phyloP scores from a whole-genome alignment of 768 basidiomycete species.

The Exidia glandulosa region DNA sequence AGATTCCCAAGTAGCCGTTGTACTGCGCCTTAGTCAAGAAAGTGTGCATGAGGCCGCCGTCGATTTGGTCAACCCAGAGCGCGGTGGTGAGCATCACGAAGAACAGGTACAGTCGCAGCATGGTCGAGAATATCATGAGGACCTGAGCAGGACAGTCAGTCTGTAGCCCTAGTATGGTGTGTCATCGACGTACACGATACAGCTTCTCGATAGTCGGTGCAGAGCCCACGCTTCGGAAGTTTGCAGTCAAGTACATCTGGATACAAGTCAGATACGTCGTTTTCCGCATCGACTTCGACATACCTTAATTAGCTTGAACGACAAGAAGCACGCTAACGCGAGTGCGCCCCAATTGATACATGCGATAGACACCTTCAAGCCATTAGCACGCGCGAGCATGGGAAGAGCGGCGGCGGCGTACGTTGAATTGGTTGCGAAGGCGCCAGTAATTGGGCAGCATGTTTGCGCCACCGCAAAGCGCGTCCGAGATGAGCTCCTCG shows the following conservation, averaged over 20 bases:
- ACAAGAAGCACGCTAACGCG: conserved; percentile 19
- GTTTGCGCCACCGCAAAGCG: conserved; percentile 30
- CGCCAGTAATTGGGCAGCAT: conserved; percentile 35
- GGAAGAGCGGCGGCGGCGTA: conserved; percentile 14
- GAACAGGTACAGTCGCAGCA: conserved; percentile 37
- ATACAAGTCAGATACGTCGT: conserved; percentile 34
- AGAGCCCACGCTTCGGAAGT: conserved; percentile 39
- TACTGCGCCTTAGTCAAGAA: background rate
- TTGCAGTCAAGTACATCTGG: background rate
- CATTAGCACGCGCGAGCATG: conserved; percentile 23
- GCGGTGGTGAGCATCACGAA: conserved; percentile 35
- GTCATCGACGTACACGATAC: conserved; percentile 29
- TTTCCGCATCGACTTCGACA: background rate
- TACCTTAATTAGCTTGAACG: background rate
- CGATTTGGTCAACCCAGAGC: conserved; percentile 36
- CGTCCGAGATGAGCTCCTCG: conserved; percentile 22
- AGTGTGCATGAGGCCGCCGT: background rate
- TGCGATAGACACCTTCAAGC: conserved; percentile 36
- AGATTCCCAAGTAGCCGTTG: background rate
- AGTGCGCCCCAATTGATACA: conserved; percentile 34
- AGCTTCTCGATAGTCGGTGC: conserved; percentile 31
- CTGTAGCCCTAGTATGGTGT: too few species aligned
- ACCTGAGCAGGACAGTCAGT: too few species aligned
- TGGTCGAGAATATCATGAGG: conserved; percentile 37
- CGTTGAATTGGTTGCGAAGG: conserved; percentile 25